Evolutionary conservation across 1,284 basidiomycete species (phyloP).

Genomic region (Leccinum olivaceoglutinosum): DNA sequence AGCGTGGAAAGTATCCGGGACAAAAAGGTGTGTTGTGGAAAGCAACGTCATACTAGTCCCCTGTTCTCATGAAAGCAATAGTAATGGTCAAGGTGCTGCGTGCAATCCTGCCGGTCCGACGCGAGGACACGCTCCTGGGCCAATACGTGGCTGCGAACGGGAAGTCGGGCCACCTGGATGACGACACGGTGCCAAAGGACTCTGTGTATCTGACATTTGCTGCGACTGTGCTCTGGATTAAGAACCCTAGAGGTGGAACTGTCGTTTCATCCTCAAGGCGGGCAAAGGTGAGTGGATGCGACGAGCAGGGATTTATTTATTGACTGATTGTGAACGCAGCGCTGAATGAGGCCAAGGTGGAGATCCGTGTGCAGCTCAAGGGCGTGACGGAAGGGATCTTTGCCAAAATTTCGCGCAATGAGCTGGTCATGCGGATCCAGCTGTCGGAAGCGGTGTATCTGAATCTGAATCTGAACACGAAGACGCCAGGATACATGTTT

Average conservation of each 20-base stretch:
- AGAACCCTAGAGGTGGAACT: constrained; percentile 93
- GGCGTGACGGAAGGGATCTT: constrained; percentile 95
- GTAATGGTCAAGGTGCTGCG: constrained; percentile 85
- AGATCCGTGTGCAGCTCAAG: constrained; percentile 94
- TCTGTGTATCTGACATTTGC: constrained; percentile 93
- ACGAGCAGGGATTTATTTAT: constrained; percentile 3
- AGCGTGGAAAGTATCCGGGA: constrained; percentile 94
- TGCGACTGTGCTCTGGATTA: constrained; percentile 78
- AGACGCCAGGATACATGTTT: constrained; percentile 75
- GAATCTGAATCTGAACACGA: constrained; percentile 89
- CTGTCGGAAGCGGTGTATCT: constrained; percentile 83
- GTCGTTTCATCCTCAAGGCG: constrained; percentile 91
- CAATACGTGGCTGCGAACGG: constrained; percentile 86
- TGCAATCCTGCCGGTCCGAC: constrained; percentile 78
- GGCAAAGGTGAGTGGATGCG: constrained; percentile 73
- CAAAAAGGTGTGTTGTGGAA: constrained; percentile 68
- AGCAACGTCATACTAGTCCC: constrained; percentile 7
- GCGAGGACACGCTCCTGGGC: constrained; percentile 79
- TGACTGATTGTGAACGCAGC: constrained; percentile 42
- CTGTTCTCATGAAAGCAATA: constrained; percentile 15
- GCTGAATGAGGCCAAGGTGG: constrained; percentile 94
- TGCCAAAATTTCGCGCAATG: constrained; percentile 90
- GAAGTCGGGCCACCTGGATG: constrained; percentile 96
- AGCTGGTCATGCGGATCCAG: constrained; percentile 93
- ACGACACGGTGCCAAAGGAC: constrained; percentile 87